phyloP scores from a whole-genome alignment of 805 yeast genomes.

The Komagataella mondaviorum region DNA sequence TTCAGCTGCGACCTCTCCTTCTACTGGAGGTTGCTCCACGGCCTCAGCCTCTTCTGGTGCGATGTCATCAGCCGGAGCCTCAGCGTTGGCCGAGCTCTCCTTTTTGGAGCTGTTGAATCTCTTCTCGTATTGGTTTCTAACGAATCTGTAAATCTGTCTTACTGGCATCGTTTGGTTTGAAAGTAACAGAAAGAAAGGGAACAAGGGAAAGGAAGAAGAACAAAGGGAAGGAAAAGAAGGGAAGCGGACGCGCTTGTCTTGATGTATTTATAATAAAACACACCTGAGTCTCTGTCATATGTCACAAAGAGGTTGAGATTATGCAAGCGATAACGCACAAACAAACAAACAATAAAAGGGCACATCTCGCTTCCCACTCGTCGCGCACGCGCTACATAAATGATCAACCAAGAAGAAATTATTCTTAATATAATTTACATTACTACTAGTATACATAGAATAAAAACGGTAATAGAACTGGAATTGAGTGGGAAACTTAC shows the following conservation, averaged over 20 bases:
- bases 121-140: constrained; percentile 18
- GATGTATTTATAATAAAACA: not conserved
- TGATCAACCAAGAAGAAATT: not conserved
- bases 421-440: not conserved
- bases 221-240: not conserved
- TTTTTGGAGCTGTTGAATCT: constrained; percentile 11
- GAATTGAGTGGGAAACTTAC: constrained; percentile 16
- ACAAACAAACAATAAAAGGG: not conserved
- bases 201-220: not conserved
- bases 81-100: constrained; percentile 4
- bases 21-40: constrained; percentile 5
- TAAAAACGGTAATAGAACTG: not conserved
- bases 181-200: not conserved
- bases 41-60: not conserved
- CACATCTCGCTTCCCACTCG: not conserved
- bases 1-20: constrained; percentile 7
- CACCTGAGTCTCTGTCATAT: not conserved
- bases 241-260: not conserved
- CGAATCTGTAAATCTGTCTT: constrained; percentile 17
- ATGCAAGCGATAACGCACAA: constrained; percentile 1
- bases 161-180: constrained; percentile 15
- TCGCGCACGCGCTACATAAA: not conserved
- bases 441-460: not conserved
- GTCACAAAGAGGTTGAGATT: not conserved
- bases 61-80: constrained; percentile 2